Evolutionary conservation across 2,329 filamentous ascomycete species (phyloP).

Genomic region (Xenosphaeropsis pyriputrescens): DNA sequence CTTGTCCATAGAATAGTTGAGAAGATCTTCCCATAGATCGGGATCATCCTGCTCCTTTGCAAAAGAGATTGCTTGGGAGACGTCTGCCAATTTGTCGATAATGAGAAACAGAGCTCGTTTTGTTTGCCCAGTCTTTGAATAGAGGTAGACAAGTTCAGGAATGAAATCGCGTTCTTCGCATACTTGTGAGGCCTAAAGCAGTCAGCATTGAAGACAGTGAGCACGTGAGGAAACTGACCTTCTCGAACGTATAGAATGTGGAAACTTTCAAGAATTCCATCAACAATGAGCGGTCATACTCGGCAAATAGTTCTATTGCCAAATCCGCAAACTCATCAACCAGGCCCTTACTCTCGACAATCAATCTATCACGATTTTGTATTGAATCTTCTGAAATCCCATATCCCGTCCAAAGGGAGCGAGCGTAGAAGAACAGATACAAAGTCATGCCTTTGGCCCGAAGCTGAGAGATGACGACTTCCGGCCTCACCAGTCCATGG

Average conservation of each 20-base stretch:
- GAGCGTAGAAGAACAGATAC: constrained; percentile 87
- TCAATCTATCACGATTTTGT: constrained; percentile 39
- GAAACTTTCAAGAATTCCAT: constrained; percentile 80
- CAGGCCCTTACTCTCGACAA: constrained; percentile 47
- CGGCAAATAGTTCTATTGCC: constrained; percentile 73
- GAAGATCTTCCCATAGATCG: constrained; percentile 87
- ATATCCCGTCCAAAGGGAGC: constrained; percentile 70
- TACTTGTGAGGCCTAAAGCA: constrained; percentile 47
- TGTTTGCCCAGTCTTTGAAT: constrained; percentile 89
- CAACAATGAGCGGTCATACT: constrained; percentile 64
- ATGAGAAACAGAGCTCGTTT: constrained; percentile 87
- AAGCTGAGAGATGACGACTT: constrained; percentile 66
- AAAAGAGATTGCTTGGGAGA: constrained; percentile 85
- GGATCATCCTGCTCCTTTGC: constrained; percentile 86
- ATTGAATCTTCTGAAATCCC: constrained; percentile 38
- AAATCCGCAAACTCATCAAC: constrained; percentile 81
- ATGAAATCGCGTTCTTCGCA: constrained; percentile 74
- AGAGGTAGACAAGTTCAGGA: constrained; percentile 85
- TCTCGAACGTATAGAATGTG: constrained; percentile 79
- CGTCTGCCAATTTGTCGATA: constrained; percentile 82
- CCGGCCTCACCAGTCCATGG: constrained; percentile 69
- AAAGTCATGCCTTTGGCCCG: constrained; percentile 49
- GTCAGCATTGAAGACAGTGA: constrained; percentile 2
- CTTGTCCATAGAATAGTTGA: constrained; percentile 96
- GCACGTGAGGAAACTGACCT: constrained; percentile 22